These are phyloP conservation scores for Stemphylium beticola DNA, from an alignment of 2,329 filamentous ascomycete genomes.

Conservation along the genomic window DNA sequence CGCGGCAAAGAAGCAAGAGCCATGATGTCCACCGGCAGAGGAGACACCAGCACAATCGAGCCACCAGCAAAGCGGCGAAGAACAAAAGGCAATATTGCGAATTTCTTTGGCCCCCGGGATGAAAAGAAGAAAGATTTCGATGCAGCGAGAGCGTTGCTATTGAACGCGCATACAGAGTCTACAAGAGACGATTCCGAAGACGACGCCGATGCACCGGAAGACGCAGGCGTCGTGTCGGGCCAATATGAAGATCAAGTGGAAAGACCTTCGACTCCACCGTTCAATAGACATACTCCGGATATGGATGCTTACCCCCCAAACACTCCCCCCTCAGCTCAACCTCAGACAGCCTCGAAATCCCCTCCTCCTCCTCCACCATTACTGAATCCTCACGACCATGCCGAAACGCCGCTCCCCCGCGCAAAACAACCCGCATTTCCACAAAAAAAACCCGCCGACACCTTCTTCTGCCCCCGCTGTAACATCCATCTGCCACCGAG, in stretches of 20 bases:
- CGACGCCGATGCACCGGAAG: conserved; percentile 15
- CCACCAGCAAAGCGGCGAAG: conserved; percentile 40
- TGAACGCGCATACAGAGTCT: conserved; percentile 36
- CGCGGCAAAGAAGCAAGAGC: conserved; percentile 65
- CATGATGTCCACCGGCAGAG: conserved; percentile 38
- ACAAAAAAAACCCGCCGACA: conserved; percentile 36
- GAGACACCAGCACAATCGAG: conserved; percentile 15
- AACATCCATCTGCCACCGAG: conserved; percentile 63
- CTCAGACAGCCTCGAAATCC: conserved; percentile 8
- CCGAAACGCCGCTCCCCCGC: conserved; percentile 1
- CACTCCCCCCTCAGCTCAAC: conserved; percentile 46
- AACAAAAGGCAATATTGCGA: conserved; percentile 46
- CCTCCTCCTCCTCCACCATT: conserved; percentile 11
- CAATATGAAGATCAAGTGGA: conserved; percentile 18
- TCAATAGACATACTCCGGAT: conserved; percentile 10
- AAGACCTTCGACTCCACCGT: conserved; percentile 22
- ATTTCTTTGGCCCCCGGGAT: conserved; percentile 44
- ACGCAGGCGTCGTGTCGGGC: conserved; percentile 24
- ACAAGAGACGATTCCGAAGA: conserved; percentile 34
- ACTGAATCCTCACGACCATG: not conserved
- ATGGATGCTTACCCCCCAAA: conserved; percentile 16
- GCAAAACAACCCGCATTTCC: not conserved
- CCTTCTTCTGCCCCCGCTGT: conserved; percentile 69
- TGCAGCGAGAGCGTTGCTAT: conserved; percentile 37
- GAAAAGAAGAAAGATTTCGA: conserved; percentile 44